A percentile compares a stretch with the other conserved stretches of the same genome.
Conservation (phyloP, 2,329 filamentous ascomycete genomes). For the Aureobasidium zeae region DNA sequence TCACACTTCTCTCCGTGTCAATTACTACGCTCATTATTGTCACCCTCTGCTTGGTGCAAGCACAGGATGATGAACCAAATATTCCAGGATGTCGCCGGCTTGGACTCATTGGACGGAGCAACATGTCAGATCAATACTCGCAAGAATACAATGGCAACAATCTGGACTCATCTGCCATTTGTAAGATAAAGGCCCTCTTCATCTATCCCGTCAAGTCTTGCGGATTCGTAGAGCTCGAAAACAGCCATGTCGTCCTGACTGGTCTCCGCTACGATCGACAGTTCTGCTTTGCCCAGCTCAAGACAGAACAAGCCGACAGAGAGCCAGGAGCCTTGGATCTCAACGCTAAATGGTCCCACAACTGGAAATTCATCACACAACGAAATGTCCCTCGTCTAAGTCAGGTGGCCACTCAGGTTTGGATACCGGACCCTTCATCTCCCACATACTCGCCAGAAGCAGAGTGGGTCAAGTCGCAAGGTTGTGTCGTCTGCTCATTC, state of each 20-base stretch:
- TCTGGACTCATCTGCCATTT: not conserved
- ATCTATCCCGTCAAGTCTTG: conserved; percentile 82
- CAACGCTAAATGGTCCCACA: conserved; percentile 35
- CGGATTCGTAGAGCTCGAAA: conserved; percentile 60
- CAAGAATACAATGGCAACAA: conserved; percentile 15
- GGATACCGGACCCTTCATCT: conserved; percentile 56
- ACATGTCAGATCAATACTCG: conserved; percentile 22
- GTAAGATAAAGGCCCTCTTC: conserved; percentile 56
- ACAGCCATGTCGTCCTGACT: conserved; percentile 53
- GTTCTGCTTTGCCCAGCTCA: conserved; percentile 67
- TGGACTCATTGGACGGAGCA: conserved; percentile 21
- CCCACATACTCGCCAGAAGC: conserved; percentile 37
- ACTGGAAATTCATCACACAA: conserved; percentile 65
- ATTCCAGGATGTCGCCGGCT: conserved; percentile 22
- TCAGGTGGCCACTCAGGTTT: conserved; percentile 57
- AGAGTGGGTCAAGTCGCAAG: conserved; percentile 44
- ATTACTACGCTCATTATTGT: not conserved
- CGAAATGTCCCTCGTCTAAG: conserved; percentile 62
- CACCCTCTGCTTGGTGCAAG: not conserved
- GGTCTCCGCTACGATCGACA: conserved; percentile 73
- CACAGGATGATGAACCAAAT: not conserved
- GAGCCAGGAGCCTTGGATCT: conserved; percentile 32
- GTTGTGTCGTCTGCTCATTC: conserved; percentile 59
- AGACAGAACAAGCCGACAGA: conserved; percentile 34
- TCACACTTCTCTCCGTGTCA: not conserved